These are phyloP conservation scores for Psilocybe tampanensis DNA, from an alignment of 768 basidiomycete species.

Conservation along the genomic window DNA sequence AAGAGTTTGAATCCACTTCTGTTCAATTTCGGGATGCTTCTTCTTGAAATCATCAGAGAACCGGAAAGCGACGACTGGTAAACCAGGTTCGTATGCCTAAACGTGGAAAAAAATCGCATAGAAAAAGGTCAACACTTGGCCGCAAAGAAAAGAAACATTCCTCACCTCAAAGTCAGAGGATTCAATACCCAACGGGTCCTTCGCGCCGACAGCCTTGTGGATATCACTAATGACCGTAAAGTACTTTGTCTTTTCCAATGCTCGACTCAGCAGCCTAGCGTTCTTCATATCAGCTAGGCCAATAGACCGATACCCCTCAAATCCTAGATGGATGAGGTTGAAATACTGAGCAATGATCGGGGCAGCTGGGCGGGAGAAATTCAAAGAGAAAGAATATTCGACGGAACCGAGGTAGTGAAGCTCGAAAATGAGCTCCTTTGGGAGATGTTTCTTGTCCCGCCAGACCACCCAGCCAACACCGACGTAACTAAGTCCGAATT, in stretches of 20 bases:
- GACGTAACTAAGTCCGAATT: conserved; percentile 58
- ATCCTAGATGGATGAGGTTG: conserved; percentile 63
- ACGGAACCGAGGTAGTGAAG: conserved; percentile 58
- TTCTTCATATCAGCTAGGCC: conserved; percentile 58
- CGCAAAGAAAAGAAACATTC: too few relatives aligned
- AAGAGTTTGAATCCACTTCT: conserved; percentile 59
- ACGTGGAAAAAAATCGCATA: conserved; percentile 15
- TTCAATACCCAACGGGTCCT: conserved; percentile 37
- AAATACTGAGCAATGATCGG: conserved; percentile 68
- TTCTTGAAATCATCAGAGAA: conserved; percentile 59
- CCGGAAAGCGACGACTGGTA: conserved; percentile 71
- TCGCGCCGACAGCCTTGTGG: conserved; percentile 43
- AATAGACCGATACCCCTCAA: conserved; percentile 54
- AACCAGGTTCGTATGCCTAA: conserved; percentile 54
- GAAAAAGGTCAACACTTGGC: conserved; percentile 7
- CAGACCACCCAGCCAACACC: conserved; percentile 75
- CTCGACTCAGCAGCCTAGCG: conserved; percentile 63
- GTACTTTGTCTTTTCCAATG: conserved; percentile 57
- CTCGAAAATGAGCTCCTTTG: conserved; percentile 75
- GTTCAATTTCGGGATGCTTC: conserved; percentile 58
- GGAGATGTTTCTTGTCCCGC: conserved; percentile 63
- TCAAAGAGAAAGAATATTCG: conserved; percentile 77
- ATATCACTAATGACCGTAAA: conserved; percentile 58
- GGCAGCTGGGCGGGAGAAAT: conserved; percentile 64
- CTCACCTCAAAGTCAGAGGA: conserved; percentile 67